Percentiles rank a stretch among this genome's conserved stretches.
These are phyloP conservation scores for Fusarium torreyae DNA, from an alignment of 2,329 filamentous ascomycete genomes.

Conservation along the genomic window DNA sequence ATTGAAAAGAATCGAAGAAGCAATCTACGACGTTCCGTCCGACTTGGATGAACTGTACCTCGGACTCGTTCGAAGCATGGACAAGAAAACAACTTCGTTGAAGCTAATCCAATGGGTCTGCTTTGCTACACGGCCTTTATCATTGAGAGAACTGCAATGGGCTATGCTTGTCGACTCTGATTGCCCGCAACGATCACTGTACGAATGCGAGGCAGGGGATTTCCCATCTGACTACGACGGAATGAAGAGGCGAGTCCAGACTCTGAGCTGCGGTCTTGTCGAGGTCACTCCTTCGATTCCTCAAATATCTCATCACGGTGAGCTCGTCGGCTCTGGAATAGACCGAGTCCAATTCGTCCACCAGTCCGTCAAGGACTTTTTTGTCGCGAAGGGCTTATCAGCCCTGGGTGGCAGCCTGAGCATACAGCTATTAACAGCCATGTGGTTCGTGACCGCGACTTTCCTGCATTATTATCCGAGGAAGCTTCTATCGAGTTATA, in stretches of 20 bases:
- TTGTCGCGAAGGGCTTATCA: too few relatives aligned
- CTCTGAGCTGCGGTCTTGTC: not conserved
- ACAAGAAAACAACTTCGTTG: not conserved
- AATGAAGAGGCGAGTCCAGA: not conserved
- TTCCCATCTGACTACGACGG: not conserved
- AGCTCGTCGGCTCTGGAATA: too few relatives aligned
- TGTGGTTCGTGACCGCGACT: too few relatives aligned
- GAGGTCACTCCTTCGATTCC: too few relatives aligned
- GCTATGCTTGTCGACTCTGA: conserved; percentile 50
- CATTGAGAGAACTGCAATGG: conserved; percentile 51
- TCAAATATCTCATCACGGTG: too few relatives aligned
- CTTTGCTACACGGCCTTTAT: conserved; percentile 45
- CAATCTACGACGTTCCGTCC: conserved; percentile 41
- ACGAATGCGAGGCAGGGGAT: not conserved
- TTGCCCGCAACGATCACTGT: not conserved
- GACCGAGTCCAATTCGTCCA: not conserved
- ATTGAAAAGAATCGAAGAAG: conserved; percentile 39
- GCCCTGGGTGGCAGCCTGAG: too few relatives aligned
- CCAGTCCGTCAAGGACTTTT: too few relatives aligned
- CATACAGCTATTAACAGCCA: too few relatives aligned
- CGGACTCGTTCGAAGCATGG: conserved; percentile 42
- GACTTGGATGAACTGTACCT: conserved; percentile 49
- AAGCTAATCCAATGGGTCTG: conserved; percentile 54
- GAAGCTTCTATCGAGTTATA: too few relatives aligned
- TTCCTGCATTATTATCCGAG: too few relatives aligned